Percentiles rank a stretch among this genome's conserved stretches.
Conservation (phyloP, 768 basidiomycete species). For the Agrocybe pediades region DNA sequence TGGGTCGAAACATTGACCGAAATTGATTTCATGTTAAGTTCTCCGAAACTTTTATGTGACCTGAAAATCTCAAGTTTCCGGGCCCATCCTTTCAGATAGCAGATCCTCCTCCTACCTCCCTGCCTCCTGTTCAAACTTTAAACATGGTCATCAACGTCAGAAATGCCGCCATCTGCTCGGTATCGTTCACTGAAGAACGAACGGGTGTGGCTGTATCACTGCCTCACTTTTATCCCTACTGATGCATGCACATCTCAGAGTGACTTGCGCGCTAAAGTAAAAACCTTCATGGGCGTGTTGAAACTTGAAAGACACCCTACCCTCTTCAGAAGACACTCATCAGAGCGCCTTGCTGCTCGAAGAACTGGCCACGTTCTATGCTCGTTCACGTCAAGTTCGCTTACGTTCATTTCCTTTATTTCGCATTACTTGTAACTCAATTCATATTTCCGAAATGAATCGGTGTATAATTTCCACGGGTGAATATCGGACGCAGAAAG, state of each 20-base stretch:
- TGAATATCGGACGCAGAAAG: slow-evolving; percentile 81
- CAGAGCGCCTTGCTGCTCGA: slow-evolving; percentile 79
- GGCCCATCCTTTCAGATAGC: no score
- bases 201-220: neutral
- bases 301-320: slow-evolving; percentile 54
- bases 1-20: no score
- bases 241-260: slow-evolving; percentile 21
- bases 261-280: slow-evolving; percentile 35
- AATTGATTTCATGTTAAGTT: no score
- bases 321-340: slow-evolving; percentile 70
- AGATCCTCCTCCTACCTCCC: no score
- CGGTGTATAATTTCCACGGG: slow-evolving; percentile 44
- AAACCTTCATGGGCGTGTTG: slow-evolving; percentile 59
- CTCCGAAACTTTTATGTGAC: no score
- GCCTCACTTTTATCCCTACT: neutral
- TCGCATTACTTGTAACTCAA: neutral
- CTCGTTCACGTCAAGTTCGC: slow-evolving; percentile 78
- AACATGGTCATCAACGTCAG: no score
- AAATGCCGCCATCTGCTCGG: no score
- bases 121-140: no score
- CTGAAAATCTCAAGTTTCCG: no score
- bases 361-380: slow-evolving; percentile 83
- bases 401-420: slow-evolving; percentile 34
- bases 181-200: neutral
- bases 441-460: neutral